These are phyloP conservation scores for Boletus rubropictus DNA, from an alignment of 768 basidiomycete species.

Conservation along the genomic window DNA sequence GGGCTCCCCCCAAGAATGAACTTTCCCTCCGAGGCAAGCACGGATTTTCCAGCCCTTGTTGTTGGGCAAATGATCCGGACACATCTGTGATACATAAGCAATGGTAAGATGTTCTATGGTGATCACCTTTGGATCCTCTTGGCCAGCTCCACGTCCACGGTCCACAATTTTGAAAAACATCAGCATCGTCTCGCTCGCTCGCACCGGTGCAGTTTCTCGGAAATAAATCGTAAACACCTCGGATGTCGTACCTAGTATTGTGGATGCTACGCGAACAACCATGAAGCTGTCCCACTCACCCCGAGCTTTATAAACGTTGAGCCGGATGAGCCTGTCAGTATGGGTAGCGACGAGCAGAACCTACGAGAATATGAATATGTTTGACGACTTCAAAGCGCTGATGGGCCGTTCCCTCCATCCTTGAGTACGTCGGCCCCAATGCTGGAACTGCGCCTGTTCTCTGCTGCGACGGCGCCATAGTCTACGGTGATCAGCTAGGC, in stretches of 20 bases:
- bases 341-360: too few relatives aligned
- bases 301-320: too few relatives aligned
- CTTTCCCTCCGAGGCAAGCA: conserved; percentile 74
- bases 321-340: too few relatives aligned
- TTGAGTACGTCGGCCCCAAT: conserved; percentile 74
- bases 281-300: too few relatives aligned
- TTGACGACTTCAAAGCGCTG: too few relatives aligned
- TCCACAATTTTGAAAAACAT: too few relatives aligned
- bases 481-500: conserved; percentile 57
- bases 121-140: conserved; percentile 51
- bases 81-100: conserved; percentile 32
- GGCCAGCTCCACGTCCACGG: conserved; percentile 72
- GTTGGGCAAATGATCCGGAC: conserved; percentile 50
- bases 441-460: conserved; percentile 82
- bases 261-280: too few relatives aligned
- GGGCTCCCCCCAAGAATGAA: conserved; percentile 68
- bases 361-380: too few relatives aligned
- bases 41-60: conserved; percentile 65
- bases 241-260: conserved; percentile 34
- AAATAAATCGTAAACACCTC: conserved; percentile 78
- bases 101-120: neutral
- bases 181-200: conserved; percentile 78
- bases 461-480: conserved; percentile 86
- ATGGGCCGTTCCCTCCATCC: conserved; percentile 84
- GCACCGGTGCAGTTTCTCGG: conserved; percentile 76